Base-by-base conservation (phyloP, 768 basidiomycete species). In the Tephrocybe sp. region DNA sequence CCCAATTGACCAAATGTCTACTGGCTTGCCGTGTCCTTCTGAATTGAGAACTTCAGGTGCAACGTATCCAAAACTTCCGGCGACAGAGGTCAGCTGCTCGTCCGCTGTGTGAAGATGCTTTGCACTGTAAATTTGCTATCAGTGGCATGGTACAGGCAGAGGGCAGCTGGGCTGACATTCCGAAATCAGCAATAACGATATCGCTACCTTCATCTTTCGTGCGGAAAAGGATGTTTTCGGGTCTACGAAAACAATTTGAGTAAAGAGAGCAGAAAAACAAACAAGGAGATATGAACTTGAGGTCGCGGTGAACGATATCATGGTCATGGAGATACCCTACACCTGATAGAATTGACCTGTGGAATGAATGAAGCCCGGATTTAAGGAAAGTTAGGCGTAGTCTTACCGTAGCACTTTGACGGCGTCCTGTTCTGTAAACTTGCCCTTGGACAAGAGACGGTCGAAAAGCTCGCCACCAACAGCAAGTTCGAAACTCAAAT, bases 111-210 rank as follows among this genome's bases (percentile, higher is more conserved):
- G 80, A 2, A 93, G 70, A 56, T 93, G 91, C 62, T 93, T 93
- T 10, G 92, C 90, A 48, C 91, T 92, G 62, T 1, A 30, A 10
- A 12, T 22, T 16, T 52, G 36, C 36, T 35, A 19, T 34, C 30
- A 39, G 12, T 32, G 51, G 17, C 19, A 40, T 14, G 22, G 9
- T 10, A 23, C 23, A n/a, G 32, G 34, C 42, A 49, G 19, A 35
- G 46, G 16, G 19, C 14, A 20, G 70, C 83, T 14, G 56, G 23
- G 69, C 85, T 14, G 59, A 92, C 91, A 99, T 98, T 57, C 97
- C 97, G 62, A 99, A 99, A 68, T 98, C 97, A 5, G 84, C 95
- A 38, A 98, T 93, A 50, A 99, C 95, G 44, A 98, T 79, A 56
- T 88, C 88, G n/a, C 89, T 91, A 14, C 87, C 75, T 9, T 75